These are phyloP conservation scores for Mucor lusitanicus DNA, from an alignment of 371 early-diverging fungal genomes.

Conservation along the genomic window DNA sequence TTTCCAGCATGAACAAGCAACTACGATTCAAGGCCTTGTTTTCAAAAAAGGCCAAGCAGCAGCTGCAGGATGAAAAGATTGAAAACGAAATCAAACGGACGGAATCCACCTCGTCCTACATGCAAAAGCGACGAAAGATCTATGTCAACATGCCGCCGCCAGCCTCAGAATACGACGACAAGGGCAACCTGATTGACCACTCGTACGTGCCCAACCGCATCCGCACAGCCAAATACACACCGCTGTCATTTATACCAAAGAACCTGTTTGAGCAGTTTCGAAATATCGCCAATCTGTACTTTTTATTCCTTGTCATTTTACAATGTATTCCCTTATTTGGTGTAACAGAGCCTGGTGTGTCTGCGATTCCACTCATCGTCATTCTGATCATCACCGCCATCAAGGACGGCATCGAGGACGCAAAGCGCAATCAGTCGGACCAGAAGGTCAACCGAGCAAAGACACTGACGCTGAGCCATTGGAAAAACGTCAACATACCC, in stretches of 20 bases:
- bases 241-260: conserved; percentile 87
- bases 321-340: conserved; percentile 77
- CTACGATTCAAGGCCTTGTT: conserved; percentile 19
- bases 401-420: conserved; percentile 96
- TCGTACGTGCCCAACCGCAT: conserved; percentile 64
- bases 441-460: conserved; percentile 65
- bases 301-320: conserved; percentile 84
- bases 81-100: conserved; percentile 33
- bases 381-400: conserved; percentile 84
- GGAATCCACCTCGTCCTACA: conserved; percentile 46
- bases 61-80: conserved; percentile 5
- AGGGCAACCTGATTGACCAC: conserved; percentile 14
- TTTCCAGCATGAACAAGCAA: conserved; percentile 7
- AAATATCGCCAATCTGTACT: conserved; percentile 92
- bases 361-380: conserved; percentile 82
- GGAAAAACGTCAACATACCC: conserved; percentile 57
- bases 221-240: conserved; percentile 84
- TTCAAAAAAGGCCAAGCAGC: conserved; percentile 14
- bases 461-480: conserved; percentile 50
- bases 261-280: conserved; percentile 93
- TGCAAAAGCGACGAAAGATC: conserved; percentile 40
- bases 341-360: conserved; percentile 73
- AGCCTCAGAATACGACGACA: conserved; percentile 30
- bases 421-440: conserved; percentile 86
- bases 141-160: conserved; percentile 45